Base-by-base conservation (phyloP, 2,329 filamentous ascomycete genomes). In the Arthrobotrys megalospora region DNA sequence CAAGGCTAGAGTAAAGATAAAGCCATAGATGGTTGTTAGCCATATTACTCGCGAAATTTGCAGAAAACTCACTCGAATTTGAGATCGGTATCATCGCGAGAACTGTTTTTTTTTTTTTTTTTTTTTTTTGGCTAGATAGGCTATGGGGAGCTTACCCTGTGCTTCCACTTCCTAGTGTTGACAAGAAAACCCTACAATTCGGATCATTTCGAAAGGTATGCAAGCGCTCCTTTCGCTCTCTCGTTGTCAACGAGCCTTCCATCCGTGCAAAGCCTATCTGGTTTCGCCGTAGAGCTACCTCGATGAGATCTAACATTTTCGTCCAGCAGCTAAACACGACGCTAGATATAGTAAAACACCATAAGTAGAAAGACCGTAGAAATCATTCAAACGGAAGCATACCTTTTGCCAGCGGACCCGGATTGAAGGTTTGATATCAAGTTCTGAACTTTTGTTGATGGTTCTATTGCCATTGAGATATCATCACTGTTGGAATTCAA, bases 311-410 rank as follows among this genome's bases (percentile, higher is more conserved):
- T 1, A 85, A 79, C 50, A 82, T 84, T 24, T 82, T 83, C 10
- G 81, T 84, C 84, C 83, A 85, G 24, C 76, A 83, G 14, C 82
- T 83, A 65, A 84, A 84, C 2, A 84, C 80, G 48, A 84, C 80
- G 52, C 83, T 84, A 65, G 34, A 63, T 41, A 28, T 5, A 28
- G 24, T 28, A 28, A 28, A 28, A 28, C 2, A 28, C 5, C 24
- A 28, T 5, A 28, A 28, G 2, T 28, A 28, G 24, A 28, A 28
- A 5, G 24, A 28, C 2, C 24, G 2, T 28, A 5, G 24, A 5
- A 5, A 28, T 28, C 5, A 5, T 28, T 2, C 24, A 5, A 28
- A 28, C 24, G 10, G 11, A 28, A 19, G n/a, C 3, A 48, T 41
- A 82, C 82, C 81, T 80, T 71, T 83, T 83, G 4, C 79, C 73